phyloP scores from a whole-genome alignment of 768 basidiomycete species.

The Candolleomyces efflorescens region DNA sequence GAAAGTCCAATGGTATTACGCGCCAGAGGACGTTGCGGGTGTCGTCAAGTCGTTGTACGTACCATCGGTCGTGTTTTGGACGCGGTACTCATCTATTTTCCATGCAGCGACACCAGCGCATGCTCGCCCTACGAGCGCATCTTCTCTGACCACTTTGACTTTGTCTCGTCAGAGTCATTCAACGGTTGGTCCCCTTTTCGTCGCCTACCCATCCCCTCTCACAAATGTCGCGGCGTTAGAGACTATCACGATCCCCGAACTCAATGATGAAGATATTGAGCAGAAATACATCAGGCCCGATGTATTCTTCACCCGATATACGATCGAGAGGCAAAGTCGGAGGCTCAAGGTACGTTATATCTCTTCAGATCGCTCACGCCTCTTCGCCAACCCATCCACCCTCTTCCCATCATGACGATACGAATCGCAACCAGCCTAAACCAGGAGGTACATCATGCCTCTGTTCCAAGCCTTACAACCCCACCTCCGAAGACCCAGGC shows the following conservation, averaged over 20 bases:
- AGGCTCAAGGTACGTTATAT: conserved; percentile 30
- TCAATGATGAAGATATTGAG: conserved; percentile 34
- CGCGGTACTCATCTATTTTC: not conserved
- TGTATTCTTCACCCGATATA: conserved; percentile 47
- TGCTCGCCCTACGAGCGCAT: conserved; percentile 49
- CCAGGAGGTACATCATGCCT: conserved; percentile 34
- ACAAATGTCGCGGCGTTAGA: conserved; percentile 21
- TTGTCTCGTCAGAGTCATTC: conserved; percentile 40
- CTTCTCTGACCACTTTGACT: conserved; percentile 44
- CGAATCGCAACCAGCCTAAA: conserved; percentile 33
- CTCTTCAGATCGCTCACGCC: not conserved
- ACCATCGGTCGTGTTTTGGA: not conserved
- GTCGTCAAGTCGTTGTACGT: conserved; percentile 49
- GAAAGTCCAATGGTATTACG: conserved; percentile 53
- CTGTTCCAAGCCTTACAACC: conserved; percentile 45
- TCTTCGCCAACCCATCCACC: not conserved
- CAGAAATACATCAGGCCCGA: conserved; percentile 35
- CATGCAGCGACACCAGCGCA: conserved; percentile 29
- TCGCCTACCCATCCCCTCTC: not conserved
- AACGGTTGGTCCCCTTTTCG: conserved; percentile 31
- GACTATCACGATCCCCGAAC: conserved; percentile 25
- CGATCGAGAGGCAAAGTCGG: conserved; percentile 29
- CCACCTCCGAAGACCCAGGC: conserved; percentile 24
- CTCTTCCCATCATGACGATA: not conserved
- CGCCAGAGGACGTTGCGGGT: conserved; percentile 39